phyloP scores from a whole-genome alignment of 1,139 yeast genomes.

The Taphrina wiesneri region DNA sequence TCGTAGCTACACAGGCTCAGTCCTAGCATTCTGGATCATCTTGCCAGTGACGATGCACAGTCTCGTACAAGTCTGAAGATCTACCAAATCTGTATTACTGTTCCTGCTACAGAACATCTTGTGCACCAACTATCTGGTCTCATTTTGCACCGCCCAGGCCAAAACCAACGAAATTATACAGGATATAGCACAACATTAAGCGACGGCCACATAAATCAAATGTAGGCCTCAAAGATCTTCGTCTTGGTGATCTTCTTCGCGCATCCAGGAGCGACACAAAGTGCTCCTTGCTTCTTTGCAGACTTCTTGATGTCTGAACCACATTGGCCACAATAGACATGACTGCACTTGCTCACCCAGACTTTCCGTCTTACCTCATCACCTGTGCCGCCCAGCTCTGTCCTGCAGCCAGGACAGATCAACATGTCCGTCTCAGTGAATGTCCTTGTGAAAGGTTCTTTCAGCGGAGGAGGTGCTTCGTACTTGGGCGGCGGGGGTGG shows the following conservation, averaged over 20 bases:
- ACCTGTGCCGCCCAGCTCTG: slow-evolving; percentile 32
- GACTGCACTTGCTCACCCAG: slow-evolving; percentile 36
- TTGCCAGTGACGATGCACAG: no score
- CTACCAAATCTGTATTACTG: background rate
- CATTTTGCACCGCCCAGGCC: background rate
- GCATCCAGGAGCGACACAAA: slow-evolving; percentile 23
- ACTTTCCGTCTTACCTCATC: slow-evolving; percentile 24
- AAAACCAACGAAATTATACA: background rate
- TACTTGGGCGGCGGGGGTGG: background rate
- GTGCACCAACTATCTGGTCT: background rate
- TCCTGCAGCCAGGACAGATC: slow-evolving; percentile 34
- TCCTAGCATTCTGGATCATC: background rate
- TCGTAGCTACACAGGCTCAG: no score
- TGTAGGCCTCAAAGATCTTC: slow-evolving; percentile 25
- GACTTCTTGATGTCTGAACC: slow-evolving; percentile 13
- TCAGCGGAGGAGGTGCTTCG: slow-evolving; percentile 22
- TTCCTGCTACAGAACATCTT: background rate
- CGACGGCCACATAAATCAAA: no score
- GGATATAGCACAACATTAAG: no score
- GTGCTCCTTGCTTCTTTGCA: slow-evolving; percentile 9
- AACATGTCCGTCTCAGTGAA: slow-evolving; percentile 18
- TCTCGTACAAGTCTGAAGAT: no score
- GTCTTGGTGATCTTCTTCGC: slow-evolving; percentile 16
- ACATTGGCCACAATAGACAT: slow-evolving; percentile 37
- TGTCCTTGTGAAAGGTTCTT: slow-evolving; percentile 33